Conservation (phyloP, 495 filamentous ascomycete species). For the Parathielavia hyrcaniae region DNA sequence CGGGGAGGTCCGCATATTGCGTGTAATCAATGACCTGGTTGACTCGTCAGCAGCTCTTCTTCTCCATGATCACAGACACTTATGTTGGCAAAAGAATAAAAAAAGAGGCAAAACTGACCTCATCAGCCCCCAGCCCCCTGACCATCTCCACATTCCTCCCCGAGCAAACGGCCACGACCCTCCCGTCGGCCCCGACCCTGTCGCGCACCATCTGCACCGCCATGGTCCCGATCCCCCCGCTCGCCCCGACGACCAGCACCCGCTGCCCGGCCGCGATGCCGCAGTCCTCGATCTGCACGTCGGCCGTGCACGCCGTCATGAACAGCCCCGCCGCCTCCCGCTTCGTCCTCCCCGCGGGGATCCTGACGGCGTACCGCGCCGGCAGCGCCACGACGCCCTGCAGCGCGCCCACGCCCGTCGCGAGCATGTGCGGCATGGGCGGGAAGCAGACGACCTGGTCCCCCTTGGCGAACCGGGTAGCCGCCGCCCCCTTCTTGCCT, state of each 20-base stretch:
- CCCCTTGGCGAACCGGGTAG: slow-evolving; percentile 24
- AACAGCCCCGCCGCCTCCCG: slow-evolving; percentile 34
- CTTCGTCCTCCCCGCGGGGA: slow-evolving; percentile 18
- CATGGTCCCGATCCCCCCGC: slow-evolving; percentile 38
- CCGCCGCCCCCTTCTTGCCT: no score
- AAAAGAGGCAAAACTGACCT: slow-evolving; percentile 19
- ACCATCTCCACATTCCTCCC: slow-evolving; percentile 30
- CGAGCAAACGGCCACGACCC: slow-evolving; percentile 38
- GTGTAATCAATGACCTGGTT: slow-evolving; percentile 29
- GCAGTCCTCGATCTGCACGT: slow-evolving; percentile 24
- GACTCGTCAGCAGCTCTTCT: not conserved
- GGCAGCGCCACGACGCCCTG: slow-evolving; percentile 33
- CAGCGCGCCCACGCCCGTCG: slow-evolving; percentile 30
- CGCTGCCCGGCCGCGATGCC: slow-evolving; percentile 23
- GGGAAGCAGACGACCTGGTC: slow-evolving; percentile 32
- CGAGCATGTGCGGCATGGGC: slow-evolving; percentile 23
- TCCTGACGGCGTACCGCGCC: slow-evolving; percentile 22
- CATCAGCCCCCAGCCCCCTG: slow-evolving; percentile 33
- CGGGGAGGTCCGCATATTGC: slow-evolving; percentile 15
- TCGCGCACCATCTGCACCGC: slow-evolving; percentile 35
- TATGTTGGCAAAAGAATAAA: not conserved
- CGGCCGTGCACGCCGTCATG: slow-evolving; percentile 33
- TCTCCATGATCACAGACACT: not conserved
- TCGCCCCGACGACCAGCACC: slow-evolving; percentile 38
- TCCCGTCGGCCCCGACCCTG: slow-evolving; percentile 29